Conservation (phyloP, 139 green algal species). For the Diplosphaera chodatii region DNA sequence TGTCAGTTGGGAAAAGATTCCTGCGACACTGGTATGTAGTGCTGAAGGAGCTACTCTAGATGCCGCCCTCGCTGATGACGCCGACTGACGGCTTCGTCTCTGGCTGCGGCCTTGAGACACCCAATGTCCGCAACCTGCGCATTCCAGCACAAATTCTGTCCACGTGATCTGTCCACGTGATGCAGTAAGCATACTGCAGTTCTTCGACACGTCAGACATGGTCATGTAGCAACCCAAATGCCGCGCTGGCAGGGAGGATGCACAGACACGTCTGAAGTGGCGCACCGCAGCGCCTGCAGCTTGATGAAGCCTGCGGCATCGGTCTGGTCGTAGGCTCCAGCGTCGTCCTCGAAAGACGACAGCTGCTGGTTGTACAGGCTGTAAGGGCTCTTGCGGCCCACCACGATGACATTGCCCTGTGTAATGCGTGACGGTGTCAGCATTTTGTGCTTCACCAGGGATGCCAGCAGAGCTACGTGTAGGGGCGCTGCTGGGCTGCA, state of each 20-base stretch:
- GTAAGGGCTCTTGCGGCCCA: constrained; percentile 59
- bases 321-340: constrained; percentile 83
- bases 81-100: background rate
- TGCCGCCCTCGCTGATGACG: too few species aligned
- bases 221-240: too few species aligned
- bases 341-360: constrained; percentile 95
- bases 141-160: too few species aligned
- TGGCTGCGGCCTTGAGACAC: background rate
- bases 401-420: constrained; percentile 72
- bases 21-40: too few species aligned
- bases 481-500: too few species aligned
- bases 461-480: too few species aligned
- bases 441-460: too few species aligned
- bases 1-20: too few species aligned
- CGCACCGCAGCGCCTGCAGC: constrained; percentile 30
- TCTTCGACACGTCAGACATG: background rate
- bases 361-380: constrained; percentile 84
- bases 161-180: background rate
- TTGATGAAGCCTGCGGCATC: constrained; percentile 94
- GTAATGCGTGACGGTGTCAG: too few species aligned
- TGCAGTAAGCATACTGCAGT: too few species aligned
- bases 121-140: background rate
- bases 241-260: background rate
- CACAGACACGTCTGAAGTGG: constrained; percentile 3
- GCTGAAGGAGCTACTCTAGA: too few species aligned